Percentiles rank a stretch among this genome's conserved stretches.
Conservation (phyloP, 2,329 filamentous ascomycete species). For the Magnaporthiopsis poae region DNA sequence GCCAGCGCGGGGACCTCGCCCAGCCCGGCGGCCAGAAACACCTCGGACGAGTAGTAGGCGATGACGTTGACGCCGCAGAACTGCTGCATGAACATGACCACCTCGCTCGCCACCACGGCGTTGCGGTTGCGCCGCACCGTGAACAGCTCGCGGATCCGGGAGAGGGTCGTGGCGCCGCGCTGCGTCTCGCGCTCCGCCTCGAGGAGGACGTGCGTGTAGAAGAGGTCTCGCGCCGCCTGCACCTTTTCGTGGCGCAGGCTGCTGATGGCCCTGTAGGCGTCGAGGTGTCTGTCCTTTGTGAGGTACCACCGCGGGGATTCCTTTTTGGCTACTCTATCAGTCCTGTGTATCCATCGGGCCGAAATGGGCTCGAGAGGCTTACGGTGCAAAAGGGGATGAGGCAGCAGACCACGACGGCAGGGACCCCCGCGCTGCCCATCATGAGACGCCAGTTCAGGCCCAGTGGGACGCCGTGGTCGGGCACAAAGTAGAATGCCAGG, state of each 20-base stretch:
- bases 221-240: conserved; percentile 2
- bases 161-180: conserved; percentile 28
- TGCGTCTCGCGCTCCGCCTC: conserved; percentile 12
- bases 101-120: conserved; percentile 48
- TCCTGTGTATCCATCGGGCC: background rate
- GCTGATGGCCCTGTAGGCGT: conserved; percentile 1
- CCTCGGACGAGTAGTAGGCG: conserved; percentile 51
- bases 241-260: conserved; percentile 4
- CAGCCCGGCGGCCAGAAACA: conserved; percentile 49
- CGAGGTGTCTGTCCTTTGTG: conserved; percentile 32
- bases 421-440: conserved; percentile 57
- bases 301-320: conserved; percentile 44
- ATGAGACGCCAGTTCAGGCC: conserved; percentile 60
- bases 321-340: background rate
- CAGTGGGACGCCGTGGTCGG: conserved; percentile 38
- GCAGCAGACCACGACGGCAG: conserved; percentile 45
- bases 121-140: conserved; percentile 53
- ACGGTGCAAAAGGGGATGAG: conserved; percentile 28
- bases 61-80: conserved; percentile 34
- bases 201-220: conserved; percentile 5
- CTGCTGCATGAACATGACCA: conserved; percentile 61
- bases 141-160: conserved; percentile 46
- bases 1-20: conserved; percentile 40
- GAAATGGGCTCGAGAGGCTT: background rate
- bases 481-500: conserved; percentile 49